Percentiles rank a stretch among this genome's conserved stretches.
Conservation (phyloP, 345 rosid species). For the Boechera retrofracta region DNA sequence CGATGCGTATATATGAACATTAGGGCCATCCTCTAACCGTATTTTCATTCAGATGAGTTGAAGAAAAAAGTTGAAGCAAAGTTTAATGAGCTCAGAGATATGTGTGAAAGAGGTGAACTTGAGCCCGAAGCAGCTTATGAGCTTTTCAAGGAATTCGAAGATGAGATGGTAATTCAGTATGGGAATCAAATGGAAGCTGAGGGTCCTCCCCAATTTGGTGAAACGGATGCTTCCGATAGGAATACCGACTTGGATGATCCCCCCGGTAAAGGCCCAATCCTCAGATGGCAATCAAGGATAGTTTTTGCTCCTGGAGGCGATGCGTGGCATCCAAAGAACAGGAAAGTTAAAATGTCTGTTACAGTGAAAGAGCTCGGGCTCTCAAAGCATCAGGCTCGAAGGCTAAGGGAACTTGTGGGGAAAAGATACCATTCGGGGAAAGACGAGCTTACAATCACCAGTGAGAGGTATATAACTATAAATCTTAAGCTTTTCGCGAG, state of each 20-base stretch:
- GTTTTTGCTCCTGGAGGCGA: constrained; percentile 97
- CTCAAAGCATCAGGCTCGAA: constrained; percentile 75
- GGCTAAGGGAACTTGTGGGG: constrained; percentile 80
- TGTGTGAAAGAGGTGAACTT: constrained; percentile 82
- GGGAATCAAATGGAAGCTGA: constrained; percentile 67
- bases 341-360: constrained; percentile 87
- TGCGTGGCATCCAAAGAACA: constrained; percentile 99
- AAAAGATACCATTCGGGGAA: constrained; percentile 92
- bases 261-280: constrained; percentile 90
- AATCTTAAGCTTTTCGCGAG: not conserved
- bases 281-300: constrained; percentile 84
- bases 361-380: constrained; percentile 97
- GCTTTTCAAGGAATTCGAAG: constrained; percentile 82
- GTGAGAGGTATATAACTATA: constrained; percentile 68
- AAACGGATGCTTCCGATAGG: constrained; percentile 53
- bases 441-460: constrained; percentile 93
- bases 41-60: constrained; percentile 64
- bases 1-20: constrained; percentile 15
- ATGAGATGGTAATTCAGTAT: constrained; percentile 79
- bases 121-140: constrained; percentile 84
- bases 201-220: constrained; percentile 66
- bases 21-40: constrained; percentile 21
- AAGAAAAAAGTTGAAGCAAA: constrained; percentile 79
- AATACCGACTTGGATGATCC: constrained; percentile 73
- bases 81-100: constrained; percentile 82